A percentile compares a stretch with the other conserved stretches of the same genome.
phyloP scores from a whole-genome alignment of 1,284 basidiomycete genomes.

The Gomphus sp. region DNA sequence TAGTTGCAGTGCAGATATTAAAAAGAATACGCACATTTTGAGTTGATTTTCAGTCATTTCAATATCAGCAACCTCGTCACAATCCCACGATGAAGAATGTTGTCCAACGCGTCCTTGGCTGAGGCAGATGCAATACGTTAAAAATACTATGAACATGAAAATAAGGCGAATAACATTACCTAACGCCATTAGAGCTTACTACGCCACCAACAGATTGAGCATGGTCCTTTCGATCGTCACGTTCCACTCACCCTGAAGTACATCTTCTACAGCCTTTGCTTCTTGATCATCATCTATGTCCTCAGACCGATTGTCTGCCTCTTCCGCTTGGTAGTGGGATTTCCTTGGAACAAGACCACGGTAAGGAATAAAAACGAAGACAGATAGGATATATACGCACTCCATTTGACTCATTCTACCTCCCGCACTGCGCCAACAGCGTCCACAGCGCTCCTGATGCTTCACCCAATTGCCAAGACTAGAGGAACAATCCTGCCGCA shows the following conservation, averaged over 20 bases:
- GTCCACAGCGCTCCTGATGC: background rate
- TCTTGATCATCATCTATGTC: background rate
- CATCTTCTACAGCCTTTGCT: background rate
- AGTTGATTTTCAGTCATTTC: background rate
- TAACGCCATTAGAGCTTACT: background rate
- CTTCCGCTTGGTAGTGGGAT: background rate
- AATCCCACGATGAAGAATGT: background rate
- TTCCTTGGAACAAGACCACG: background rate
- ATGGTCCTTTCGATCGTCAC: background rate
- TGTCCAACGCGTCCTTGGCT: background rate
- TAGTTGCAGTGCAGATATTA: background rate
- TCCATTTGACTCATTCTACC: background rate
- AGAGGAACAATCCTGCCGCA: background rate
- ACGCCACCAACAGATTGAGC: background rate
- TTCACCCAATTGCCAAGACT: slow-evolving; percentile 4
- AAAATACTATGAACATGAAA: background rate
- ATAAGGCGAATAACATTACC: background rate
- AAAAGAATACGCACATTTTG: background rate
- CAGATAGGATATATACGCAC: background rate
- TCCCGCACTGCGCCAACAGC: background rate
- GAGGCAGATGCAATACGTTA: background rate
- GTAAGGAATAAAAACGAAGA: background rate
- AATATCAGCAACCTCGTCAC: background rate
- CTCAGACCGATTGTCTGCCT: background rate
- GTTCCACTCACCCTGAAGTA: background rate